Base-by-base conservation (phyloP, 2,329 filamentous ascomycete species). In the Xylaria sp. region DNA sequence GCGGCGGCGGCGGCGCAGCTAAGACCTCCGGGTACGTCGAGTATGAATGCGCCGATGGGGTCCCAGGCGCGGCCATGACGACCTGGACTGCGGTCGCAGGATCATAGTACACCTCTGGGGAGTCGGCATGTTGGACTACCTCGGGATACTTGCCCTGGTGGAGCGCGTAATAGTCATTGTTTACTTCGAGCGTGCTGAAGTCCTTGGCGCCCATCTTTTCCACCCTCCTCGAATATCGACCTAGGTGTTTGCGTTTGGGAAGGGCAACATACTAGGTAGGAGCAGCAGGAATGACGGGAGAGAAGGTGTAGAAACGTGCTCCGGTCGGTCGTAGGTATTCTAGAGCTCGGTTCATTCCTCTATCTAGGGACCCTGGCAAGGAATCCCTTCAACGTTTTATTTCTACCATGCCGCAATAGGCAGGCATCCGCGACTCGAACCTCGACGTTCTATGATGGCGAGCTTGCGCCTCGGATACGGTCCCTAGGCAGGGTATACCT, bases 101-200 rank as follows among this genome's bases (percentile, higher is more conserved):
- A 2, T 8, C 54, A 46, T 61, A 61, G 44, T 61, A 59, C 54
- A 58, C 23, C 39, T 59, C 61, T 2, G 55, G 61, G n/a, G 55
- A 58, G 10, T 8, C 8, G 3, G 57, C 54, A 4, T 57, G 52
- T n/a, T 57, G 57, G 13, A 59, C 61, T 49, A 61, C 61, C 54
- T 63, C 61, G 10, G 59, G 57, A 16, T 61, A 61, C 30, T 48
- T 48, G 42, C 62, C 62, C 10, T 57, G 52, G 7, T 56, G 54
- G 50, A 61, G 18, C 39, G 44, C n/a, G 52, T 61, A 50, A 10
- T 47, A 50, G 23, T 61, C 47, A 35, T 50, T 34, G 34, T 54
- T 54, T 18, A 63, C 59, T 51, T 63, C 62, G 4, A 63, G 55
- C 35, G 62, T 63, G 52, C 62, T 63, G 44, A 59, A 62, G 16